Evolutionary conservation across 371 early-diverging fungal genomes (phyloP).

Genomic region (Mucor lusitanicus): DNA sequence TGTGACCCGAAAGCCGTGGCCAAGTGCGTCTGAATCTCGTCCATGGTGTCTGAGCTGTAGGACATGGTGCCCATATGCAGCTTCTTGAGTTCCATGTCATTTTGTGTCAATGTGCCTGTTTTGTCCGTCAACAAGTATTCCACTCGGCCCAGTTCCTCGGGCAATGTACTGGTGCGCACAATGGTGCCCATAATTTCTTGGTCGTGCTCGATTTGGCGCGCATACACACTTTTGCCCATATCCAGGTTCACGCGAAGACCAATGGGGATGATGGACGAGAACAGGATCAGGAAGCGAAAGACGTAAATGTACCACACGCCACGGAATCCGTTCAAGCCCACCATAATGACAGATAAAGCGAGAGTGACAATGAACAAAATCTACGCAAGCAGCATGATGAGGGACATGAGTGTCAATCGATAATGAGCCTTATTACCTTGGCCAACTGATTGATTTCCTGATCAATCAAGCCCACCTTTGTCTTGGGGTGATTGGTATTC

Average conservation of each 20-base stretch:
- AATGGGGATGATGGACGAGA: slow-evolving; percentile 98
- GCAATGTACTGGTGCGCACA: slow-evolving; percentile 94
- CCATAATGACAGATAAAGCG: slow-evolving; percentile 82
- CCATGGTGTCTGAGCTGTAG: slow-evolving; percentile 89
- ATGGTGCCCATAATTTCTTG: slow-evolving; percentile 83
- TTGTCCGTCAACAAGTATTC: slow-evolving; percentile 98
- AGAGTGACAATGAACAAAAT: slow-evolving; percentile 87
- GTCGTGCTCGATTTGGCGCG: slow-evolving; percentile 83
- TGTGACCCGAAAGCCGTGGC: slow-evolving; percentile 57
- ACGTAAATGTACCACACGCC: slow-evolving; percentile 91
- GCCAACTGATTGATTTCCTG: slow-evolving; percentile 92
- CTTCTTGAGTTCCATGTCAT: slow-evolving; percentile 98
- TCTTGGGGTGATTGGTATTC: slow-evolving; percentile 96
- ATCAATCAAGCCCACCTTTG: slow-evolving; percentile 97
- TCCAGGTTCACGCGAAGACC: slow-evolving; percentile 97
- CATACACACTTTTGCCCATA: slow-evolving; percentile 95
- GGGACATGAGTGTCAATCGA: too few relatives aligned
- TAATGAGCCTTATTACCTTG: too few relatives aligned
- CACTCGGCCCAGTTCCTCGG: slow-evolving; percentile 99
- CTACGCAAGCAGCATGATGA: slow-evolving; percentile 28
- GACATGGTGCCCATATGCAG: slow-evolving; percentile 97
- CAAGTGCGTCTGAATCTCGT: slow-evolving; percentile 77
- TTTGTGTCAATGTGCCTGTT: slow-evolving; percentile 99
- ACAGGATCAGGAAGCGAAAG: slow-evolving; percentile 95
- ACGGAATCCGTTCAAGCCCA: slow-evolving; percentile 88